Base-by-base conservation (phyloP, 768 basidiomycete species). In the Gymnopilus dilepis region DNA sequence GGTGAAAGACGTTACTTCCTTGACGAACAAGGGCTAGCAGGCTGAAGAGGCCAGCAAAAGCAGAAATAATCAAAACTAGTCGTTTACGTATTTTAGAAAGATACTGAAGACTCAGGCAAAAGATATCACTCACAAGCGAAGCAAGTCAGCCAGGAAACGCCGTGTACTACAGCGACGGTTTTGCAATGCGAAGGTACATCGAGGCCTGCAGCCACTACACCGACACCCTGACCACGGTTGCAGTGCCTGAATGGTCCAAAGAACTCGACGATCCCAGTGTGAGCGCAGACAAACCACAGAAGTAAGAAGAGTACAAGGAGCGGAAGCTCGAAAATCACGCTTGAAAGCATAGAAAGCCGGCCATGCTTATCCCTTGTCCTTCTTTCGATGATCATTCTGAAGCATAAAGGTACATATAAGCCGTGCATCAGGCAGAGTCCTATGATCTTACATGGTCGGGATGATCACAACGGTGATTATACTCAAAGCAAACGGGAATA, bases 201-300 rank as follows among this genome's bases (percentile, higher is more conserved):
- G 34, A 60, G 22, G 7, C 59, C 59, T 11, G 52, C 59, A 6
- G 59, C 41, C 12, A 60, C 17, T 3, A 60, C 59, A 9, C 59
- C 59, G 0, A 60, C 52, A 7, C 59, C 59, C 13, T 48, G 19
- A 9, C 59, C 53, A 22, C 43, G 19, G 37, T 60, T 47, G n/a
- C 59, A 60, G 26, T 60, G 59, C 26, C 59, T 45, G 52, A 60
- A 60, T 6, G 59, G 59, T 19, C 59, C 59, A 24, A 60, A 60
- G n/a, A 60, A 53, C 40, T 60, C 59, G 38, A 21, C 12, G 15
- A 60, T 60, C 13, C 59, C 59, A 2, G 59, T 60, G 40, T 60
- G 59, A 8, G 59, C 59, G 22, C 59, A 60, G 17, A 60, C 21
- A 12, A 60, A 60, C 59, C 59, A 60, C 9, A 60, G 59, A 15